A percentile compares a stretch with the other conserved stretches of the same genome.
Evolutionary conservation across 805 yeast genomes (phyloP).

Genomic region (Lipomyces yamanashiensis): DNA sequence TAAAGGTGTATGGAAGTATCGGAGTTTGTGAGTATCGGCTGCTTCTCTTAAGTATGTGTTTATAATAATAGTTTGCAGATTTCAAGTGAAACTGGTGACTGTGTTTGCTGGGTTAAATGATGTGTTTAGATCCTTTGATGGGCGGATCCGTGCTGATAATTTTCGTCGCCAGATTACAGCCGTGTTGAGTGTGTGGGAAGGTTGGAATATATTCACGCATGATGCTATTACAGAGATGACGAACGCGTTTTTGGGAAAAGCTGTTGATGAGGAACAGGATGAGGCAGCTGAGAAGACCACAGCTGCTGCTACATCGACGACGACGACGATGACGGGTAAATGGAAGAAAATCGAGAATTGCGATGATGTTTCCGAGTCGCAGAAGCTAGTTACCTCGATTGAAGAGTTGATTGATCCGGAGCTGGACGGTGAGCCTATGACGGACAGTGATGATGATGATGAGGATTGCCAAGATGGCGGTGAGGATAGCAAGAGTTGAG

Average conservation of each 20-base stretch:
- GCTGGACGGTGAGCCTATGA: constrained; percentile 36
- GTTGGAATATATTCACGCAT: constrained; percentile 37
- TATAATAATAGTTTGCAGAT: constrained; percentile 6
- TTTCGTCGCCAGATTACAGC: constrained; percentile 32
- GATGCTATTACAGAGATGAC: constrained; percentile 24
- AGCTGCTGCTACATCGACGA: background rate
- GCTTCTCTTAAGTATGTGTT: background rate
- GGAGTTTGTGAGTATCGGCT: constrained; percentile 24
- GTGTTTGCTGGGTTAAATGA: constrained; percentile 26
- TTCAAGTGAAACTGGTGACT: constrained; percentile 22
- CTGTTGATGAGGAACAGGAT: background rate
- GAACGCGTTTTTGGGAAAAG: constrained; percentile 17
- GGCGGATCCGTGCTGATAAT: constrained; percentile 35
- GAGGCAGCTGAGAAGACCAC: background rate
- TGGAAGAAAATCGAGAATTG: constrained; percentile 31
- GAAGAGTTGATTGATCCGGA: constrained; percentile 31
- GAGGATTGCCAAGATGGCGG: background rate
- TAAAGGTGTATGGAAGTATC: constrained; percentile 36
- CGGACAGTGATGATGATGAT: constrained; percentile 28
- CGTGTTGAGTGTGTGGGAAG: constrained; percentile 36
- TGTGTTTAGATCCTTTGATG: constrained; percentile 28
- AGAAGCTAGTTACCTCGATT: background rate
- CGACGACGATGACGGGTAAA: background rate
- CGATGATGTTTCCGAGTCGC: background rate
- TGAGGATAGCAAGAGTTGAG: background rate